Conservation (phyloP, 768 basidiomycete species). For the Hygrophoropsis aurantiaca region DNA sequence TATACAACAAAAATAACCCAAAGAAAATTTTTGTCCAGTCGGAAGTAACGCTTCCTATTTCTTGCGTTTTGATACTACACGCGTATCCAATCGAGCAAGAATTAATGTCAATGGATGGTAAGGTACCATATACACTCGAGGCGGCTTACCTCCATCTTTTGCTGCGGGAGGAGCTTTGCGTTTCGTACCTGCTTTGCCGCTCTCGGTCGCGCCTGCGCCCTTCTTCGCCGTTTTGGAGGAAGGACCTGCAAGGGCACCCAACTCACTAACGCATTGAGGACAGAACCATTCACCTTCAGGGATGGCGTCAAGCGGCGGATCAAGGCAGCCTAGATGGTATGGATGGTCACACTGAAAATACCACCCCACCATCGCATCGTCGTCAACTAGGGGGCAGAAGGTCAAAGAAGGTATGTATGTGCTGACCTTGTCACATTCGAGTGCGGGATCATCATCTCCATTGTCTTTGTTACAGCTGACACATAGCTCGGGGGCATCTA, state of each 20-base stretch:
- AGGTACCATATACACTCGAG: neutral
- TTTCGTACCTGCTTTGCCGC: constrained; percentile 35
- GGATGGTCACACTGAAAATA: constrained; percentile 77
- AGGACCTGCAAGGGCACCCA: constrained; percentile 42
- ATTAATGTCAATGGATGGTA: neutral
- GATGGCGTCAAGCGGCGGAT: constrained; percentile 70
- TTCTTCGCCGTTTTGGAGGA: constrained; percentile 16
- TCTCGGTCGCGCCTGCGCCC: constrained; percentile 14
- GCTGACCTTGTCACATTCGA: constrained; percentile 92
- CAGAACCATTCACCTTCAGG: constrained; percentile 96
- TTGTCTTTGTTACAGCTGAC: constrained; percentile 68
- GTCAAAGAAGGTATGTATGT: too few relatives aligned
- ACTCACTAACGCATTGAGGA: constrained; percentile 62
- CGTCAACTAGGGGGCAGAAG: neutral
- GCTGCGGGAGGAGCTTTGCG: constrained; percentile 43
- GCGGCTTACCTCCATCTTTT: constrained; percentile 37
- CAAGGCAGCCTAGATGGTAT: constrained; percentile 81
- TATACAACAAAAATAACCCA: too few relatives aligned
- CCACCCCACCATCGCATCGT: constrained; percentile 1
- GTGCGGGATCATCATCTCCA: constrained; percentile 68
- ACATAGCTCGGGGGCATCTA: constrained; percentile 68
- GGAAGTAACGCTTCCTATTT: too few relatives aligned
- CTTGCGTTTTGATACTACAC: constrained; percentile 38
- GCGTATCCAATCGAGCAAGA: neutral
- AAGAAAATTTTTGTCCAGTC: too few relatives aligned